Evolutionary conservation across 2,329 filamentous ascomycete genomes (phyloP).

Genomic region (Fusarium ramigenum): DNA sequence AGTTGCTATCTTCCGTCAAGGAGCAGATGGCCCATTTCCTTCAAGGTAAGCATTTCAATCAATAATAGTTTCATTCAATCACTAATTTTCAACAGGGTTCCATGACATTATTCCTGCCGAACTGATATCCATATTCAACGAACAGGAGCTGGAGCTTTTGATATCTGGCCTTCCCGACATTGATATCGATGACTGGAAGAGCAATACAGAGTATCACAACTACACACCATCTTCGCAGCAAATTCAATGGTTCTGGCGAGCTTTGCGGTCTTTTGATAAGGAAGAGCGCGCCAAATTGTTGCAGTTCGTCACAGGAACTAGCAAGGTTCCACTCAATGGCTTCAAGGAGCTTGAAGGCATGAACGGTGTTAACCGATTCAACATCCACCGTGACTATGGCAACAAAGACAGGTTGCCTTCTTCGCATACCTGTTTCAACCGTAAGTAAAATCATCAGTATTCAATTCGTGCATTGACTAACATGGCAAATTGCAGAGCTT

Average conservation of each 20-base stretch:
- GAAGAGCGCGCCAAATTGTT: conserved; percentile 97
- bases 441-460: conserved; percentile 68
- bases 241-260: conserved; percentile 99
- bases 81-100: conserved; percentile 70
- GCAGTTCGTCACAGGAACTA: conserved; percentile 98
- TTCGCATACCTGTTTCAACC: conserved; percentile 99
- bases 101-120: conserved; percentile 97
- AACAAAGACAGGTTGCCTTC: conserved; percentile 95
- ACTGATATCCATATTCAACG: conserved; percentile 96
- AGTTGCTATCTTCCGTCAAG: conserved; percentile 88
- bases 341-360: conserved; percentile 99
- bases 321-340: conserved; percentile 96
- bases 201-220: conserved; percentile 98
- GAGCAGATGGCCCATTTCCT: conserved; percentile 95
- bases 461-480: conserved; percentile 53
- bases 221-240: conserved; percentile 94
- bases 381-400: conserved; percentile 97
- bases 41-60: conserved; percentile 65
- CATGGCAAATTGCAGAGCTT: conserved; percentile 71
- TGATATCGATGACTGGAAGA: conserved; percentile 98
- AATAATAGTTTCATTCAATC: not conserved
- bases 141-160: conserved; percentile 94
- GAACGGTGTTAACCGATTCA: conserved; percentile 98
- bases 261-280: conserved; percentile 96
- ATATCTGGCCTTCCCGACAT: conserved; percentile 98